phyloP scores from a whole-genome alignment of 192 early-diverging fungal species.

The Coemansia sp. region DNA sequence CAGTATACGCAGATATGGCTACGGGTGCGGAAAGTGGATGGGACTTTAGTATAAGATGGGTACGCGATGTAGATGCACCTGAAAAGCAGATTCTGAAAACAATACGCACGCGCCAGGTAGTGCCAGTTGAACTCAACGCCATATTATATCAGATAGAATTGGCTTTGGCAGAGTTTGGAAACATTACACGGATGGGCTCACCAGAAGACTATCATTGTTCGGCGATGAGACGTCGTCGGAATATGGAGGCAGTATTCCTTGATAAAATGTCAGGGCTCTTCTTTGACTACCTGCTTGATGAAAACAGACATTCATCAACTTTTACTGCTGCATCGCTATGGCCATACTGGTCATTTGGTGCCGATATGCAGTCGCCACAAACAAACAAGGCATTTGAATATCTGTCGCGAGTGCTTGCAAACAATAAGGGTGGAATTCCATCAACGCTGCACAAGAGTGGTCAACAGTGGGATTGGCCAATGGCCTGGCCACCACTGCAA shows the following conservation, averaged over 20 bases:
- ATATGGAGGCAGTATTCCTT: conserved; percentile 59
- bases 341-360: conserved; percentile 63
- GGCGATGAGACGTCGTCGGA: conserved; percentile 45
- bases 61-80: conserved; percentile 21
- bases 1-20: conserved; percentile 64
- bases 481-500: conserved; percentile 67
- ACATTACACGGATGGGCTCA: neutral
- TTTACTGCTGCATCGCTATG: conserved; percentile 58
- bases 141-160: conserved; percentile 59
- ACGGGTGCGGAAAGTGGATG: conserved; percentile 71
- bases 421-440: conserved; percentile 63
- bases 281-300: conserved; percentile 60
- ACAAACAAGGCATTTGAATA: conserved; percentile 46
- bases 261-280: conserved; percentile 50
- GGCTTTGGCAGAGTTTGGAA: conserved; percentile 17
- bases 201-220: conserved; percentile 8
- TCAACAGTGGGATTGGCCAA: conserved; percentile 75
- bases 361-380: conserved; percentile 2
- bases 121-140: conserved; percentile 72
- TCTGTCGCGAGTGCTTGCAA: conserved; percentile 26
- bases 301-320: conserved; percentile 19
- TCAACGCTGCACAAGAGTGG: conserved; percentile 59
- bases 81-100: conserved; percentile 48
- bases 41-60: conserved; percentile 72
- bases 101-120: conserved; percentile 58